Base-by-base conservation (phyloP, 2,329 filamentous ascomycete genomes). In the Sphaceloma murrayae region DNA sequence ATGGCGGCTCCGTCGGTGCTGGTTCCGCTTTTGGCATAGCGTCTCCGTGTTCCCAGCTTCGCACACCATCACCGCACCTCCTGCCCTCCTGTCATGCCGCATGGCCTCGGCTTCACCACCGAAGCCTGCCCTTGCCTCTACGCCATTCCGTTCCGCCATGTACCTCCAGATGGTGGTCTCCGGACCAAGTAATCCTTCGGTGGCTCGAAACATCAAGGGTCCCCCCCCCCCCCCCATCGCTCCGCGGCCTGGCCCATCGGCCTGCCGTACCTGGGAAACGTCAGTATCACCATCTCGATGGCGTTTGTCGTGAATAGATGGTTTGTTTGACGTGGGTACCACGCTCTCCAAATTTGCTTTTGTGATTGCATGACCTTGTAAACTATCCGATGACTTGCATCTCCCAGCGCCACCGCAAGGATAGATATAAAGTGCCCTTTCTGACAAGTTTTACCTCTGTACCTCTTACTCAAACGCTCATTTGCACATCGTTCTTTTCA, bases 241-340 rank as follows among this genome's bases (percentile, higher is more conserved):
- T n/a, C n/a, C n/a, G n/a, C n/a, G n/a, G 11, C 34, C 36, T 27
- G 11, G 22, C 36, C 34, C 36, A 40, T 26, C 36, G 16, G 19
- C 36, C 16, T 13, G 11, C 5, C 21, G n/a, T 16, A 14, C 36
- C 14, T 26, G 17, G 24, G 36, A 29, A 29, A 16, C n/a, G 24
- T 40, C 36, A n/a, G 36, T 40, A 40, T 30, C 24, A 40, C 24
- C 36, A 40, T 40, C 36, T 26, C 6, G 16, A 29, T 40, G 36
- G 36, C 36, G 36, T 29, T 40, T 29, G 36, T 40, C 22, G 22
- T 29, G 36, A 22, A 40, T 40, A 40, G 36, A 40, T 40, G 36
- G 24, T 26, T 29, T 40, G 36, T 40, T 40, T 40, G 10, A 16
- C 13, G 26, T n/a, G 13, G 14, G 13, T 13, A 22, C 27, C 26